These are phyloP conservation scores for Hymenotorrendiella dingleyae DNA, from an alignment of 2,329 filamentous ascomycete species.

Conservation along the genomic window DNA sequence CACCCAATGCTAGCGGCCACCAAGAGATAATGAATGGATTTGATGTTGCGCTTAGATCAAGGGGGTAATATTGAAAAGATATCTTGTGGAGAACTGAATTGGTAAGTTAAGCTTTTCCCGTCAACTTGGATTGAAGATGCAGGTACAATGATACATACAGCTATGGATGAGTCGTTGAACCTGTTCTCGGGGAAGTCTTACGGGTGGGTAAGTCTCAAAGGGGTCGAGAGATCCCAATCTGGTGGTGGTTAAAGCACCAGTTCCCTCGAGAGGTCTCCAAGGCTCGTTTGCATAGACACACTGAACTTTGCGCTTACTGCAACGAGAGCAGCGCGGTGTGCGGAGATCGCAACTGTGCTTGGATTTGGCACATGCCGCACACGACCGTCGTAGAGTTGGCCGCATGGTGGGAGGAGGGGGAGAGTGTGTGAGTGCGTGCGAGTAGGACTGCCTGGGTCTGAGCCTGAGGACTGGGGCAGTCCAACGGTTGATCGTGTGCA, in stretches of 20 bases:
- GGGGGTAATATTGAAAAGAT: conserved; percentile 54
- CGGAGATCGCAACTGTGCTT: conserved; percentile 51
- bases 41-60: conserved; percentile 45
- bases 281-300: conserved; percentile 34
- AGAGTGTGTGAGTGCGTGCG: neutral
- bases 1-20: conserved; percentile 52
- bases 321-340: conserved; percentile 49
- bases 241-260: conserved; percentile 4
- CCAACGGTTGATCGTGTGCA: too few relatives aligned
- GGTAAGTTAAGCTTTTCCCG: conserved; percentile 22
- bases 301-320: conserved; percentile 39
- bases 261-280: neutral
- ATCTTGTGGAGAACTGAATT: conserved; percentile 49
- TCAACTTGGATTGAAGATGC: neutral
- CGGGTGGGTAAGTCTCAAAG: conserved; percentile 50
- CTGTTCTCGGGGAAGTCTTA: conserved; percentile 43
- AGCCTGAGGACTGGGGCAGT: too few relatives aligned
- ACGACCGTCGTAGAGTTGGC: conserved; percentile 51
- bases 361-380: conserved; percentile 47
- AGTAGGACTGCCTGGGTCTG: too few relatives aligned
- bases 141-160: conserved; percentile 34
- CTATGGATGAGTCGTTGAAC: conserved; percentile 51
- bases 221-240: conserved; percentile 41
- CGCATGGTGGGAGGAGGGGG: conserved; percentile 36
- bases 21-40: conserved; percentile 55